Base-by-base conservation (phyloP, 2,329 filamentous ascomycete genomes). In the Penicillium janthinellum region DNA sequence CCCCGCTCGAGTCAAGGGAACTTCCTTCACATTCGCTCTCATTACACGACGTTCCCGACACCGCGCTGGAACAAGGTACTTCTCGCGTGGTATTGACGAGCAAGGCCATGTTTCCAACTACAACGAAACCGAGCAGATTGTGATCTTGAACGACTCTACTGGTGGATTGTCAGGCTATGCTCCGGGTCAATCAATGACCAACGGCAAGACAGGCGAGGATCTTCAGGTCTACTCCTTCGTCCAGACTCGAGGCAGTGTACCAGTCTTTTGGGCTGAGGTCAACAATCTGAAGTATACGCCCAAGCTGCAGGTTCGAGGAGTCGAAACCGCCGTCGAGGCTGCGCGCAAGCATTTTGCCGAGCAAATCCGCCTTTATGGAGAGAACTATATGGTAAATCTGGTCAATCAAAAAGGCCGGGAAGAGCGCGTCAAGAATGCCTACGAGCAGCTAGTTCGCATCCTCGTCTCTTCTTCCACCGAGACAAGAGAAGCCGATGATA, bases 371-470 rank as follows among this genome's bases (percentile, higher is more conserved):
- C 79, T 96, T 31, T 99, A 99, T 70, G 95, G 95, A 61, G 95
- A 98, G 75, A 97, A 97, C 74, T 98, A 95, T 78, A 83, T 99
- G 59, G 93, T 99, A 75, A 99, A 99, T 73, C 82, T 99, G 28
- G 95, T 99, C 70, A 99, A 99, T 75, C 92, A 97, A 68, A 96
- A 92, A 73, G 96, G 96, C 14, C 88, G 95, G 57, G 95, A 99
- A 79, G 85, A 90, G 76, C 84, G 85, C 53, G 89, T 99, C 63
- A 99, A 99, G 79, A 88, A 90, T 55, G 92, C 94, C 1, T 99
- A 98, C 74, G 95, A 99, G 78, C 85, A 96, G 72, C 87, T 98
- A 81, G 88, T 97, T 54, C 85, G 91, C 69, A 83, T 86, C 53
- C 82, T 98, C 14, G 83, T 92, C 12, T 86, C 89, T 1, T 84